Evolutionary conservation across 208 protist genomes (phyloP).

Genomic region (Trypanosoma avium): DNA sequence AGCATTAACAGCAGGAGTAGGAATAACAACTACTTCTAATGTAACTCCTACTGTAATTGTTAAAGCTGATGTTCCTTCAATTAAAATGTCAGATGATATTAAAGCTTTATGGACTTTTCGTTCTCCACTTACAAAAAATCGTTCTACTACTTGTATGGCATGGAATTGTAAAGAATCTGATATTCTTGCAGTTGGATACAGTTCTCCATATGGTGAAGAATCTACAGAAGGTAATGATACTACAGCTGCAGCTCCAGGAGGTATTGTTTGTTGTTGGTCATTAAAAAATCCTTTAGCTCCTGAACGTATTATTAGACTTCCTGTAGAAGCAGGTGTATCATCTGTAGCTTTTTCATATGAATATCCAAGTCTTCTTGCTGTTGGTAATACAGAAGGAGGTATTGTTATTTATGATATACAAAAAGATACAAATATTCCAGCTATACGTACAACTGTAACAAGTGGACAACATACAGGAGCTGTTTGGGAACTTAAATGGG

Average conservation of each 20-base stretch:
- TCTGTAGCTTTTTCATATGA: conserved; percentile 91
- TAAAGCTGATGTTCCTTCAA: conserved; percentile 20
- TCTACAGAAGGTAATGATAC: background rate
- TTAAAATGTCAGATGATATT: conserved; percentile 57
- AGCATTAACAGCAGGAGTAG: background rate
- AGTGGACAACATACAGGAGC: conserved; percentile 93
- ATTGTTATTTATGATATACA: conserved; percentile 94
- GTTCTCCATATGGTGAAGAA: conserved; percentile 20
- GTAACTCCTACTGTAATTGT: background rate
- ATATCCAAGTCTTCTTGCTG: conserved; percentile 92
- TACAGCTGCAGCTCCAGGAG: conserved; percentile 24
- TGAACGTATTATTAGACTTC: conserved; percentile 84
- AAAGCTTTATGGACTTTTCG: conserved; percentile 85
- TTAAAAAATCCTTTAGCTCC: conserved; percentile 94
- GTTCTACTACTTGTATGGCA: conserved; percentile 86
- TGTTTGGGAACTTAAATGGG: conserved; percentile 95
- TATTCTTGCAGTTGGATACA: conserved; percentile 91
- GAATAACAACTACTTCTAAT: background rate
- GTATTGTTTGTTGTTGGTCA: conserved; percentile 96
- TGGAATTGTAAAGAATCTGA: conserved; percentile 92
- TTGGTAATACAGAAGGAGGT: conserved; percentile 91
- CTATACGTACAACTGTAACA: conserved; percentile 54
- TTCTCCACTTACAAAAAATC: conserved; percentile 68
- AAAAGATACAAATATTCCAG: conserved; percentile 66
- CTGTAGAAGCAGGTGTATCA: conserved; percentile 83